Percentiles rank a stretch among this genome's conserved stretches.
These are phyloP conservation scores for Durio zibethinus DNA, from an alignment of 345 rosid genomes.

Conservation along the genomic window DNA sequence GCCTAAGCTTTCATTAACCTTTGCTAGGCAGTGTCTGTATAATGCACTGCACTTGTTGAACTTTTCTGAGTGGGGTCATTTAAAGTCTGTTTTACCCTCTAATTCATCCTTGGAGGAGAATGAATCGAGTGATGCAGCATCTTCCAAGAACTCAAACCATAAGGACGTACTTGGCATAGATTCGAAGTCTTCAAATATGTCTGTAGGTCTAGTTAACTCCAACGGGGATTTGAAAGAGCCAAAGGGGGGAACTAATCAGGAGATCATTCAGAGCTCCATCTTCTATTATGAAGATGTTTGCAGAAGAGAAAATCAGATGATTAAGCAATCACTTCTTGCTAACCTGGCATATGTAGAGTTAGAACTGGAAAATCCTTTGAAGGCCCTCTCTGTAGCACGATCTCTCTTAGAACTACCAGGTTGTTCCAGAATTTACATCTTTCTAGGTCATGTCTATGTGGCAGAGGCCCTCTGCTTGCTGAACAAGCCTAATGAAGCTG, in stretches of 20 bases:
- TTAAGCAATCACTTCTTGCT: slow-evolving; percentile 74
- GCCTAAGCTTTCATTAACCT: slow-evolving; percentile 64
- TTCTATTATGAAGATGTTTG: slow-evolving; percentile 46
- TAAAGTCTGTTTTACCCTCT: slow-evolving; percentile 39
- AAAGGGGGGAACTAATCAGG: slow-evolving; percentile 68
- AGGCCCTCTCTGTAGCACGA: slow-evolving; percentile 64
- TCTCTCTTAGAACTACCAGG: slow-evolving; percentile 67
- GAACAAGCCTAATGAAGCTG: slow-evolving; percentile 76
- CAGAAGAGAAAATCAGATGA: slow-evolving; percentile 52
- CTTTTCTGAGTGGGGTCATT: slow-evolving; percentile 35
- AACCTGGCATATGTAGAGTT: slow-evolving; percentile 78
- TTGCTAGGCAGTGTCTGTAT: slow-evolving; percentile 76
- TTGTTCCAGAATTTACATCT: slow-evolving; percentile 69
- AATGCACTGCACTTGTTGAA: slow-evolving; percentile 74
- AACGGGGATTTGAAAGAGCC: slow-evolving; percentile 76
- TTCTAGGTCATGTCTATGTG: slow-evolving; percentile 77
- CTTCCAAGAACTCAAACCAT: slow-evolving; percentile 40
- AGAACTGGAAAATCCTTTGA: slow-evolving; percentile 79
- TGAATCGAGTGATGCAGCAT: slow-evolving; percentile 37
- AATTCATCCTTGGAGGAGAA: slow-evolving; percentile 43
- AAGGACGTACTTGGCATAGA: slow-evolving; percentile 35
- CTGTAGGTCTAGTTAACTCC: slow-evolving; percentile 42
- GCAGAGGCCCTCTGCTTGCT: slow-evolving; percentile 95
- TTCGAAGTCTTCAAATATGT: slow-evolving; percentile 35
- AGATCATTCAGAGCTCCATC: slow-evolving; percentile 61